Evolutionary conservation across 345 rosid genomes (phyloP), one percentile per base, ranked within the genome.

Genomic region (Camelina hispida): DNA sequence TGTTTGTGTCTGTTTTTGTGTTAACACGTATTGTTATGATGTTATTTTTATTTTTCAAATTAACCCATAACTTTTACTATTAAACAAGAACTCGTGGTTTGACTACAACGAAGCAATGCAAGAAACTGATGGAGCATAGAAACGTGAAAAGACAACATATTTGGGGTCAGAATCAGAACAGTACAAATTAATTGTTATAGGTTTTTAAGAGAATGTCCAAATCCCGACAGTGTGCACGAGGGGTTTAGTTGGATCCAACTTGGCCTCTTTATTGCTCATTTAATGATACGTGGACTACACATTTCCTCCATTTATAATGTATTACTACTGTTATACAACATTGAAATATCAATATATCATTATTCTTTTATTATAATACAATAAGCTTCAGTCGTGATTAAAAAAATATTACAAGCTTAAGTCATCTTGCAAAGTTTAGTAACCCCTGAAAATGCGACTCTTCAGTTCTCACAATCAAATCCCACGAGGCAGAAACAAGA

Each of bases 211-310:
- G 80, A 76, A 76, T 76, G 80, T 69, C 80, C 70, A 62, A 55
- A 76, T 54, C 65, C 80, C 80, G 80, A 76, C 80, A 76, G 73
- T 69, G 71, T 69, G 71, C 71, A 76, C 80, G 80, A 63, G 80
- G 75, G 75, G 71, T 62, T 76, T 76, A 55, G 75, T 76, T 76
- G 80, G 75, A 76, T 76, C 75, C 80, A 76, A 35, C 80, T 77
- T 57, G 80, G 71, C 76, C 53, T 70, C 76, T 77, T 77, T 46
- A 77, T 55, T 77, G 66, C 71, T 76, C 75, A 70, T 69, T 76
- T 37, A 77, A 35, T 61, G 66, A 18, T 60, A 68, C 62, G 63
- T 76, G 79, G 72, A 68, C 68, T 75, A 60, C 69, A 75, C 74
- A 75, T 25, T 20, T 56, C 62, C 54, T 51, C 54, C 68, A 51